Conservation (phyloP, 129 eudicot genomes). For the Erigeron canadensis region DNA sequence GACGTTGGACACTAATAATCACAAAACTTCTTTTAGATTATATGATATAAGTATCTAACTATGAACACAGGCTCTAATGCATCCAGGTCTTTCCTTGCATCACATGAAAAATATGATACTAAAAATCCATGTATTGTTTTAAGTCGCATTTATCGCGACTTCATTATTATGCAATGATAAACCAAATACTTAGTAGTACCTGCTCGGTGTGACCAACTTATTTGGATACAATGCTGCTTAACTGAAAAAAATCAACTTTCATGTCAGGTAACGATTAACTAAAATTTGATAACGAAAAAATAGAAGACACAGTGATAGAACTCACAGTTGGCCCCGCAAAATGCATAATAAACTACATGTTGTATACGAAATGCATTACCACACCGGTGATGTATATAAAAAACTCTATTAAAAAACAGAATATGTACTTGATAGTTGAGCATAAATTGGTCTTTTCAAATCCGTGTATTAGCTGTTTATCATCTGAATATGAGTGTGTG, state of each 20-base stretch:
- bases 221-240: constrained; percentile 84
- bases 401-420: constrained; percentile 7
- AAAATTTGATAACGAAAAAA: neutral
- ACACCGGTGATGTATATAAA: neutral
- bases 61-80: constrained; percentile 72
- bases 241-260: constrained; percentile 37
- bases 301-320: too few species aligned
- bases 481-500: too few species aligned
- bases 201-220: constrained; percentile 87
- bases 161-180: neutral
- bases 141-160: neutral
- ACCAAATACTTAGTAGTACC: constrained; percentile 37
- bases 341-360: too few species aligned
- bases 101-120: neutral
- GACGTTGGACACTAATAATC: too few species aligned
- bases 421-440: constrained; percentile 1
- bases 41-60: too few species aligned
- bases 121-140: neutral
- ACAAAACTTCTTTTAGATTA: too few species aligned
- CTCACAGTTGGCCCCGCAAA: too few species aligned
- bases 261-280: constrained; percentile 10
- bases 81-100: constrained; percentile 79
- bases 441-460: too few species aligned
- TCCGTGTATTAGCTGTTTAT: too few species aligned
- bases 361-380: constrained; percentile 1